Base-by-base conservation (phyloP, 805 yeast genomes). In the Yarrowia divulgata region DNA sequence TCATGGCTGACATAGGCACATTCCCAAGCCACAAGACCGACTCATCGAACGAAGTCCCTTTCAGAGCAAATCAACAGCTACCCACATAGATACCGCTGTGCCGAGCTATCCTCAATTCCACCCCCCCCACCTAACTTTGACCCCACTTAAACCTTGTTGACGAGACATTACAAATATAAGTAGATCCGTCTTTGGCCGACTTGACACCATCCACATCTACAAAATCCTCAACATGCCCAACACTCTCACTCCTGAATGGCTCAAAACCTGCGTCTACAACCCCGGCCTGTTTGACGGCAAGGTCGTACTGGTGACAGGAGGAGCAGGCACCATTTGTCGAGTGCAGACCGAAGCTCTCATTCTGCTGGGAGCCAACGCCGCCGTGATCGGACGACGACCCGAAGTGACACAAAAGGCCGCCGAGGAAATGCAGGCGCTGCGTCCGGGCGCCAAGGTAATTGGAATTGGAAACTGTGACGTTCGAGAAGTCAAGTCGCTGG, bases 271-370 rank as follows among this genome's bases (percentile, higher is more conserved):
- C 55, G 73, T 73, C 40, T 79, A 69, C 71, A 88, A 88, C 71
- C 86, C 88, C 0, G 89, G 85, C 72, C 74, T 92, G 45, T 93
- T 93, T 81, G 83, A 87, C 68, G 96, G 90, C 13, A 93, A 93
- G 77, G 97, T 91, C 1, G 95, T 87, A 3, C 90, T 93, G 73
- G 91, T 92, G 67, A 94, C 98, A 0, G 98, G 98, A 9, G 98
- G 98, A 12, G 95, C 98, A 1, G 98, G 98, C 9, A 87, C 97
- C 14, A 93, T 94, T 68, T 93, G 98, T 78, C 82, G 95, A 55
- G 94, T 90, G 6, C 98, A 93, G 77, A 86, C 90, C 0, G 97
- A 91, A 76, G 97, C 97, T 0, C 73, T 94, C 79, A 89, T 92
- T 2, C 79, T 86, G 16, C 80, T 94, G 16, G 98, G 98, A 4